Evolutionary conservation across 768 basidiomycete genomes (phyloP), one percentile per base, ranked within the genome.

Genomic region (Gautieria morchelliformis): DNA sequence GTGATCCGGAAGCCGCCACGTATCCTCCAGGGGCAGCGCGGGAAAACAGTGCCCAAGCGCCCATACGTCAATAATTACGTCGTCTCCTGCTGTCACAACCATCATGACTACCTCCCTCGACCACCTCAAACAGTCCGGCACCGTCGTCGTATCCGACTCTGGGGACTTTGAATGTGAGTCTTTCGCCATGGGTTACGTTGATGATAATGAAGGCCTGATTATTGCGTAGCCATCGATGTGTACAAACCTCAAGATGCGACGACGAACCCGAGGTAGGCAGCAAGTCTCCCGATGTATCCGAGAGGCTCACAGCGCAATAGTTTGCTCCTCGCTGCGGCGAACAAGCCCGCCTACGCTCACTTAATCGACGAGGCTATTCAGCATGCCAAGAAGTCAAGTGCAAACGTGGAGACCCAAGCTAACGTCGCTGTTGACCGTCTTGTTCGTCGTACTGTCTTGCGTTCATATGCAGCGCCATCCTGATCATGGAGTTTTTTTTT

Each of bases 191-290:
- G 27, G 3, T 27, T 27, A 27, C 5, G 27, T 27, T 27, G 27
- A 3, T 27, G 27, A 3, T 27, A 27, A 27, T 27, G 3, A 27
- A 27, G 27, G 5, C 3, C 27, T 27, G 5, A 27, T 27, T 37
- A 14, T 10, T 37, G 35, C 39, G 64, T 70, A 93, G 91, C 88
- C 62, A 96, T 97, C 78, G 93, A 85, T 75, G 85, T 79, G 61
- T 97, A 95, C 85, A 94, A 96, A 76, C 95, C 95, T 64, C 93
- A 93, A 85, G 95, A 97, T 77, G 95, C 95, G 20, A 98, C 96
- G 46, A 99, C 96, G 62, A 99, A 98, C 78, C 96, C 96, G 17
- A 93, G 91, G 35, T 72, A 93, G 70, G 65, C 53, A 15, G n/a
- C 20, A 27, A 27, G 27, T 27, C 27, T 27, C 27, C 5, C 27